These are phyloP conservation scores for Pseudocercospora macadamiae DNA, from an alignment of 2,329 filamentous ascomycete species.

Conservation along the genomic window DNA sequence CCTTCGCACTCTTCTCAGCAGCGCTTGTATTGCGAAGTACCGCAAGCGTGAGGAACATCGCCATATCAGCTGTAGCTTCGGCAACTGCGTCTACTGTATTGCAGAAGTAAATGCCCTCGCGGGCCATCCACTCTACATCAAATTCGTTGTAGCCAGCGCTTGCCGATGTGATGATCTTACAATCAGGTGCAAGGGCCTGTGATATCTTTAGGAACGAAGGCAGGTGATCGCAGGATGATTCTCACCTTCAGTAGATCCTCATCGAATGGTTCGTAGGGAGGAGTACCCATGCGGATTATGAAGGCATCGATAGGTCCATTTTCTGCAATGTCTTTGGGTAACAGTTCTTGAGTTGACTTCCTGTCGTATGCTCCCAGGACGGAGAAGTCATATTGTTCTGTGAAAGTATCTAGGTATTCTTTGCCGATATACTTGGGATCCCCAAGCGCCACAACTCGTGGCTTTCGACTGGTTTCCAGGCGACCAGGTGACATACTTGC, in stretches of 20 bases:
- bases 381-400: conserved; percentile 44
- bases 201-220: too few relatives aligned
- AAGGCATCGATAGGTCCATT: conserved; percentile 52
- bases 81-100: conserved; percentile 55
- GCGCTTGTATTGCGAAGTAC: conserved; percentile 44
- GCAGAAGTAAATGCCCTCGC: conserved; percentile 50
- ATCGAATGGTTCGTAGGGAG: conserved; percentile 55
- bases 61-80: conserved; percentile 44
- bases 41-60: conserved; percentile 45
- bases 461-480: conserved; percentile 31
- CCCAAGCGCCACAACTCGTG: conserved; percentile 45
- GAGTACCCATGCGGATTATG: conserved; percentile 54
- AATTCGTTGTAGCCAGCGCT: conserved; percentile 41
- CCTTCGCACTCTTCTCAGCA: conserved; percentile 18
- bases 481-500: conserved; percentile 13
- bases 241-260: conserved; percentile 47
- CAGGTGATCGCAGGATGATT: too few relatives aligned
- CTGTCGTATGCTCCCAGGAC: conserved; percentile 45
- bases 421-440: conserved; percentile 43
- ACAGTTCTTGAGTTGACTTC: conserved; percentile 40
- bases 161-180: conserved; percentile 52
- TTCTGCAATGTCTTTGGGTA: conserved; percentile 36
- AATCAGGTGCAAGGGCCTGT: conserved; percentile 47
- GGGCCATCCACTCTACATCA: conserved; percentile 25
- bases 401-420: conserved; percentile 47